These are phyloP conservation scores for Gossypium davidsonii DNA, from an alignment of 441 rosid genomes.

Conservation along the genomic window DNA sequence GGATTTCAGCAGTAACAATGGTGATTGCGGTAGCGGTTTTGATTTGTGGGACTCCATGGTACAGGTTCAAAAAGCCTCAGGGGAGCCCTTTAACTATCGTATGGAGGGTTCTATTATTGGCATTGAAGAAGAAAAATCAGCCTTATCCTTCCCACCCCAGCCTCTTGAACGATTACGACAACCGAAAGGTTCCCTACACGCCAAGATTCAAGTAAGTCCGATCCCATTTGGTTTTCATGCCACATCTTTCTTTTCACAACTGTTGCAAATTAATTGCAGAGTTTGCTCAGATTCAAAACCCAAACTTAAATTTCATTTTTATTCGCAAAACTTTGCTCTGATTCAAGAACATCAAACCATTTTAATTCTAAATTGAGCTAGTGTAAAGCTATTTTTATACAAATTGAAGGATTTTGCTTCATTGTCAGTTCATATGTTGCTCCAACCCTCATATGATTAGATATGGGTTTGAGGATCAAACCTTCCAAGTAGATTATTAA, in stretches of 20 bases:
- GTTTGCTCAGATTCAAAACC: too few relatives aligned
- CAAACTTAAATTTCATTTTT: too few relatives aligned
- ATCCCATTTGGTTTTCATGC: not conserved
- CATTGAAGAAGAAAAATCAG: constrained; percentile 63
- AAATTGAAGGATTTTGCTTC: too few relatives aligned
- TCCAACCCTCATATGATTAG: not conserved
- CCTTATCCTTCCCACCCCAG: constrained; percentile 51
- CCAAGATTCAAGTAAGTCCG: constrained; percentile 46
- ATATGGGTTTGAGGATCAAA: too few relatives aligned
- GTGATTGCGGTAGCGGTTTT: constrained; percentile 50
- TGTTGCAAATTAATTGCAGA: too few relatives aligned
- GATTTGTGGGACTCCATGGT: constrained; percentile 49
- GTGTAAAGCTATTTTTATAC: too few relatives aligned
- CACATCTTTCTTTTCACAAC: not conserved
- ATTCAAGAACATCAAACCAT: too few relatives aligned
- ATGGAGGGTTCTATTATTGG: constrained; percentile 62
- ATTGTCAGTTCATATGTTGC: not conserved
- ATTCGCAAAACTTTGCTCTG: too few relatives aligned
- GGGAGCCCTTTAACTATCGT: constrained; percentile 84
- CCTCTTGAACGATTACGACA: constrained; percentile 51
- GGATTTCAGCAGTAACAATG: constrained; percentile 78
- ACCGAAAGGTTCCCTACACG: constrained; percentile 50
- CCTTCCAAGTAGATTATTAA: too few relatives aligned
- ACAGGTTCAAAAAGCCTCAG: constrained; percentile 66
- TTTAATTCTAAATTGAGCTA: too few relatives aligned